phyloP scores from a whole-genome alignment of 768 basidiomycete genomes.

The Lentinula detonsa region DNA sequence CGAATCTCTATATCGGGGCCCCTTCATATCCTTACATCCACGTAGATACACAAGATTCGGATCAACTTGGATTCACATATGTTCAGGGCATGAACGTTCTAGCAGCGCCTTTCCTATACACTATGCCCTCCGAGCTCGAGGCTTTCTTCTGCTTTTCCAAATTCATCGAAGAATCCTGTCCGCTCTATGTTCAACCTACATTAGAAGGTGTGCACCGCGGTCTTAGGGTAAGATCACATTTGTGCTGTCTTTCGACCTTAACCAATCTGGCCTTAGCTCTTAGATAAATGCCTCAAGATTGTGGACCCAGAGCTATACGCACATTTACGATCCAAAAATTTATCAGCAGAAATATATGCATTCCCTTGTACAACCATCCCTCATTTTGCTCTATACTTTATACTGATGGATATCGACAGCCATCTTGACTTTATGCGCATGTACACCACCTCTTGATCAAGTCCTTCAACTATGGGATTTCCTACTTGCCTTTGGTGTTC shows the following conservation, averaged over 20 bases:
- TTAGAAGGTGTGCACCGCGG: slow-evolving; percentile 94
- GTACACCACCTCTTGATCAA: slow-evolving; percentile 93
- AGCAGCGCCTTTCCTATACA: slow-evolving; percentile 95
- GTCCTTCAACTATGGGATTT: slow-evolving; percentile 97
- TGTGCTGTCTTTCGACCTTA: neutral
- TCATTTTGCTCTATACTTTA: neutral
- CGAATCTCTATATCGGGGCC: neutral
- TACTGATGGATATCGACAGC: slow-evolving; percentile 38
- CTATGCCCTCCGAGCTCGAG: slow-evolving; percentile 96
- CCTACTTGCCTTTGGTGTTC: slow-evolving; percentile 91
- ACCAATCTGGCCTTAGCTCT: slow-evolving; percentile 46
- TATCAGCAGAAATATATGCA: slow-evolving; percentile 94
- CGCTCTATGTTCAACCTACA: slow-evolving; percentile 95
- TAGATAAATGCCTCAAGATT: slow-evolving; percentile 88
- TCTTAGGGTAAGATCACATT: slow-evolving; percentile 60
- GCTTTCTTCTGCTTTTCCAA: slow-evolving; percentile 96
- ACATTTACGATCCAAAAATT: slow-evolving; percentile 81
- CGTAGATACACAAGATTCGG: slow-evolving; percentile 67
- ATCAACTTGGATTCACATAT: slow-evolving; percentile 88
- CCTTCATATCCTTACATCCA: neutral
- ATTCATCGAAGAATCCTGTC: slow-evolving; percentile 93
- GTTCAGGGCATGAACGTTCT: slow-evolving; percentile 99
- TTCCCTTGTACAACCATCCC: slow-evolving; percentile 67
- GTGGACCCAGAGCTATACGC: slow-evolving; percentile 84
- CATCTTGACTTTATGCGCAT: slow-evolving; percentile 91